phyloP scores from a whole-genome alignment of 2,329 filamentous ascomycete genomes.

The Emmonsiellopsis sp. region DNA sequence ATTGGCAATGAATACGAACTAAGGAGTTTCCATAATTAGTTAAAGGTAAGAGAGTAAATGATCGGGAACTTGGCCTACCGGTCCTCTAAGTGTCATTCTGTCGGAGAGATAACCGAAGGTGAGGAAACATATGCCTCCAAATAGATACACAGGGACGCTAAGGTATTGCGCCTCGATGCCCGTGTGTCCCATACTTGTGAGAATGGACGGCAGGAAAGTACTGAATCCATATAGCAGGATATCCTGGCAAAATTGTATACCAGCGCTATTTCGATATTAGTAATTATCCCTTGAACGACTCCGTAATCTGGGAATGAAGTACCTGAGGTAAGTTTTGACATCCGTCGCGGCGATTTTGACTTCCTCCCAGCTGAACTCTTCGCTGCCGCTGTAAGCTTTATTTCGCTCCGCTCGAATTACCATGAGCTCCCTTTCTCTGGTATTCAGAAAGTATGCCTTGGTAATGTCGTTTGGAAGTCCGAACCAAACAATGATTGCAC shows the following conservation, averaged over 20 bases:
- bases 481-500: constrained; percentile 38
- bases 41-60: not conserved
- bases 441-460: constrained; percentile 40
- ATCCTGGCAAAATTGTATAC: constrained; percentile 44
- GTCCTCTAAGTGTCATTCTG: constrained; percentile 23
- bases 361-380: constrained; percentile 43
- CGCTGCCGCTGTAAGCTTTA: constrained; percentile 41
- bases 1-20: constrained; percentile 29
- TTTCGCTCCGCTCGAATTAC: constrained; percentile 36
- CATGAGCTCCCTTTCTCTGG: constrained; percentile 44
- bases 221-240: constrained; percentile 48
- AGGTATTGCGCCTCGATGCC: constrained; percentile 44
- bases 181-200: constrained; percentile 43
- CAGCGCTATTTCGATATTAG: constrained; percentile 17
- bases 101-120: constrained; percentile 40
- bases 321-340: constrained; percentile 41
- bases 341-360: constrained; percentile 40
- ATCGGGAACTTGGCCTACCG: constrained; percentile 10
- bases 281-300: not conserved
- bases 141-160: constrained; percentile 49
- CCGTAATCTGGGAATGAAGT: not conserved
- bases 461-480: constrained; percentile 39
- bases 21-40: constrained; percentile 4
- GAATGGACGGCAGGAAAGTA: constrained; percentile 49
- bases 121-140: constrained; percentile 40